Conservation (phyloP, 306 rosid genomes). For the Castanea mollissima region DNA sequence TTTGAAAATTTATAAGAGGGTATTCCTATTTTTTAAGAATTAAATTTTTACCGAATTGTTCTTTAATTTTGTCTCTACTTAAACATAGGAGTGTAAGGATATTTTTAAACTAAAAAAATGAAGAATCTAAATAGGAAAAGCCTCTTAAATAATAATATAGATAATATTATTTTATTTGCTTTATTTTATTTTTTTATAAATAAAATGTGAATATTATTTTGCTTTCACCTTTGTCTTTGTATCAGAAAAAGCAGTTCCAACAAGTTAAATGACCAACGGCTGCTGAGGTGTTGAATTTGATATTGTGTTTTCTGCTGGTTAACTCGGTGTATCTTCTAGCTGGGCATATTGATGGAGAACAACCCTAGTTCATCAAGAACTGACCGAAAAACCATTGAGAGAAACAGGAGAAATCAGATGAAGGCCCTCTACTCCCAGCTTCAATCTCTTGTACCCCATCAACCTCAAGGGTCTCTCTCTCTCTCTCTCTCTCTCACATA, state of each 20-base stretch:
- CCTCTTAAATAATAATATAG: background rate
- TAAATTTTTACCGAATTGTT: too few relatives aligned
- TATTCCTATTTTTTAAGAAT: too few relatives aligned
- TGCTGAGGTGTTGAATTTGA: background rate
- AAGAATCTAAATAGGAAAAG: too few relatives aligned
- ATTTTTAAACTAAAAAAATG: too few relatives aligned
- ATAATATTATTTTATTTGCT: too few relatives aligned
- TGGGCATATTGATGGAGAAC: constrained; percentile 36
- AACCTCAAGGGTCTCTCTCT: constrained; percentile 35
- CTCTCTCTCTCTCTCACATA: background rate
- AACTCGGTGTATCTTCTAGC: background rate
- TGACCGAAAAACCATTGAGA: constrained; percentile 63
- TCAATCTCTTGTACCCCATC: constrained; percentile 58
- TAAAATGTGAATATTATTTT: background rate
- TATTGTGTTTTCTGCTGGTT: background rate
- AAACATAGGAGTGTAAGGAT: too few relatives aligned
- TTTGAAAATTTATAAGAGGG: too few relatives aligned
- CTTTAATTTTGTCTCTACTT: too few relatives aligned
- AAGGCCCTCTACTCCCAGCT: constrained; percentile 55
- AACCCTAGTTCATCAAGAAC: constrained; percentile 55
- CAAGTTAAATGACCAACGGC: background rate
- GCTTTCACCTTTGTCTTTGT: constrained; percentile 18
- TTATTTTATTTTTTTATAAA: too few relatives aligned
- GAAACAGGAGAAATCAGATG: constrained; percentile 70
- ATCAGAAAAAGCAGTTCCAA: constrained; percentile 14